A percentile compares a stretch with the other conserved stretches of the same genome.
phyloP scores from a whole-genome alignment of 1,284 basidiomycete genomes.

The Cutaneotrichosporon dermatis region DNA sequence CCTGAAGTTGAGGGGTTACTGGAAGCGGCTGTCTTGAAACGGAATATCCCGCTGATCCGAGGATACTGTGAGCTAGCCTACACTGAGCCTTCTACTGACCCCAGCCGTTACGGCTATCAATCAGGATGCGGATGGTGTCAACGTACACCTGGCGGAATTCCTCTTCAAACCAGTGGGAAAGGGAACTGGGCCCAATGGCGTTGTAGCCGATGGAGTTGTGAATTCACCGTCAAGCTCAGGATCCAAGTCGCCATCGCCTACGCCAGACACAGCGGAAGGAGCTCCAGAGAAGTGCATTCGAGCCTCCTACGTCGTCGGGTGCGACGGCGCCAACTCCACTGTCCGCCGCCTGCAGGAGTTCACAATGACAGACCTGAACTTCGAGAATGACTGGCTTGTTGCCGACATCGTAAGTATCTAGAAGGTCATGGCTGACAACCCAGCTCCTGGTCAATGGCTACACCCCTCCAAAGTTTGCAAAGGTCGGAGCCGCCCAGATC shows the following conservation, averaged over 20 bases:
- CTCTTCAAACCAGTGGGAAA: neutral
- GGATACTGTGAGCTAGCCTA: constrained; percentile 6
- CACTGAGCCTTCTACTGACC: neutral
- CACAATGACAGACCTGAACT: constrained; percentile 13
- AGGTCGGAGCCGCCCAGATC: constrained; percentile 14
- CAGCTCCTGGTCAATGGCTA: constrained; percentile 12
- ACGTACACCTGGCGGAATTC: constrained; percentile 5
- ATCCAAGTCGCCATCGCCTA: too few species aligned
- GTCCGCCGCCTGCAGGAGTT: constrained; percentile 16
- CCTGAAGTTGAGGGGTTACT: constrained; percentile 17
- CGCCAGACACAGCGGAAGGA: too few species aligned
- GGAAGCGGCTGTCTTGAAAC: constrained; percentile 5
- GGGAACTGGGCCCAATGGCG: neutral
- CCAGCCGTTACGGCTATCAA: neutral
- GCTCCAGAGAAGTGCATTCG: neutral
- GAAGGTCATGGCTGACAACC: neutral
- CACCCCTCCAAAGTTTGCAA: constrained; percentile 1
- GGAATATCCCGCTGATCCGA: constrained; percentile 5
- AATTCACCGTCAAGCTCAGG: neutral
- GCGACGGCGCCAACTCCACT: constrained; percentile 25
- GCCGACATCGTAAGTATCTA: constrained; percentile 14
- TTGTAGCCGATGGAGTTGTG: constrained; percentile 4
- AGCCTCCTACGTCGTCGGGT: constrained; percentile 20
- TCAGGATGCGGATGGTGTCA: constrained; percentile 1
- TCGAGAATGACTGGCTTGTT: constrained; percentile 26